phyloP scores from a whole-genome alignment of 208 protist genomes.

The Trypanosoma congolense region DNA sequence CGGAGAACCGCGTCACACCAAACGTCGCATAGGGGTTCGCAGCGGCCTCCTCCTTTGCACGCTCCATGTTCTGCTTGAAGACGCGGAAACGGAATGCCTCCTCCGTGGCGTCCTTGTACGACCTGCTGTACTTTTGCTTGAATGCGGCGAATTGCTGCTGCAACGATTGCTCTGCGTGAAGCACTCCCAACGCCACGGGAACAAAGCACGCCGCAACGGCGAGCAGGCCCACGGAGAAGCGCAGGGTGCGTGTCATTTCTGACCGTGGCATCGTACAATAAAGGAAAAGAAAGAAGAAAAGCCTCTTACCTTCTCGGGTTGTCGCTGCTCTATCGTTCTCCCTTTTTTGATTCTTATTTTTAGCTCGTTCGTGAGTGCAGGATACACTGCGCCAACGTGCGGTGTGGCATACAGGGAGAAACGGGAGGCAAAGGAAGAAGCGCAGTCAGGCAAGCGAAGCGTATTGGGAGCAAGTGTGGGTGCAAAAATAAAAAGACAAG shows the following conservation, averaged over 20 bases:
- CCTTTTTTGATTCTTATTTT: too few species aligned
- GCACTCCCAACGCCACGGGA: neutral
- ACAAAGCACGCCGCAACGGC: neutral
- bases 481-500: too few species aligned
- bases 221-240: neutral
- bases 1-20: constrained; percentile 4
- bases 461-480: too few species aligned
- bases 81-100: constrained; percentile 5
- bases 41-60: neutral
- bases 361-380: too few species aligned
- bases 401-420: too few species aligned
- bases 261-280: neutral
- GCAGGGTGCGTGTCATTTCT: neutral
- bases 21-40: constrained; percentile 6
- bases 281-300: too few species aligned
- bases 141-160: constrained; percentile 1
- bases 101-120: neutral
- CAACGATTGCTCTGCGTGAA: neutral
- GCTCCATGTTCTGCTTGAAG: constrained; percentile 3
- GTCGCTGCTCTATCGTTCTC: too few species aligned
- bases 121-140: constrained; percentile 8
- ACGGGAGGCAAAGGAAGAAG: too few species aligned
- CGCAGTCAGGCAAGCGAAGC: too few species aligned
- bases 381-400: too few species aligned
- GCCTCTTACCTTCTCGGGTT: too few species aligned